Percentiles rank a stretch among this genome's conserved stretches.
These are phyloP conservation scores for Peronospora tabacina DNA, from an alignment of 352 stramenopile species.

Conservation along the genomic window DNA sequence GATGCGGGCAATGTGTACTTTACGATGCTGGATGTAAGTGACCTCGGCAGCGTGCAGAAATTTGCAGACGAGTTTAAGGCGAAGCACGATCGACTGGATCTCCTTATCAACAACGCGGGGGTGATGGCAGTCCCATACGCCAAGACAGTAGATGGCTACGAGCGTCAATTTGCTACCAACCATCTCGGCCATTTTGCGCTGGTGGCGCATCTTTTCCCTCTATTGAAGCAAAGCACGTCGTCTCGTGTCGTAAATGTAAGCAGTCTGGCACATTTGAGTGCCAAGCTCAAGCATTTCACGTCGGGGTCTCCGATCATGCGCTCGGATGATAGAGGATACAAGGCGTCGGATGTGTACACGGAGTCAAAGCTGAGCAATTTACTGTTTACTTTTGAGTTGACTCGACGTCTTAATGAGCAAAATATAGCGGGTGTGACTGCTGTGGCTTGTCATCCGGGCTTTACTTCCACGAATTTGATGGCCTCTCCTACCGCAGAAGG, in stretches of 20 bases:
- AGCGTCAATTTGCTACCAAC: constrained; percentile 28
- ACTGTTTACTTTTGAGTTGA: constrained; percentile 43
- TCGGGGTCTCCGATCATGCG: constrained; percentile 13
- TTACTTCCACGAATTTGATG: constrained; percentile 13
- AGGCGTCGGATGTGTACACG: constrained; percentile 22
- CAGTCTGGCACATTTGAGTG: constrained; percentile 26
- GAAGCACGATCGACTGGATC: constrained; percentile 32
- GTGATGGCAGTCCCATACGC: constrained; percentile 16
- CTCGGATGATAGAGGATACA: constrained; percentile 14
- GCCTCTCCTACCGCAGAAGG: constrained; percentile 9
- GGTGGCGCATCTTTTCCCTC: constrained; percentile 34
- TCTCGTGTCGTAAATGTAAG: constrained; percentile 29
- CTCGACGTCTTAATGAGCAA: constrained; percentile 21
- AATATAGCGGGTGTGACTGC: constrained; percentile 19
- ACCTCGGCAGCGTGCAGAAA: constrained; percentile 33
- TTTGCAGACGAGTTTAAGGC: constrained; percentile 37
- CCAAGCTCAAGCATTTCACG: constrained; percentile 14
- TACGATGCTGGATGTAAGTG: constrained; percentile 39
- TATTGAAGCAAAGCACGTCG: constrained; percentile 25
- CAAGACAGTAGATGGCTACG: constrained; percentile 20
- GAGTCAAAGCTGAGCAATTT: constrained; percentile 51
- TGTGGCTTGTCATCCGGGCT: constrained; percentile 33
- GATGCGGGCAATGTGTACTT: constrained; percentile 37
- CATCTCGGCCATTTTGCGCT: constrained; percentile 32
- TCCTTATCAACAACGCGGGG: constrained; percentile 26